Base-by-base conservation (phyloP, 1,139 yeast genomes). In the Scheffersomyces illinoinensis region DNA sequence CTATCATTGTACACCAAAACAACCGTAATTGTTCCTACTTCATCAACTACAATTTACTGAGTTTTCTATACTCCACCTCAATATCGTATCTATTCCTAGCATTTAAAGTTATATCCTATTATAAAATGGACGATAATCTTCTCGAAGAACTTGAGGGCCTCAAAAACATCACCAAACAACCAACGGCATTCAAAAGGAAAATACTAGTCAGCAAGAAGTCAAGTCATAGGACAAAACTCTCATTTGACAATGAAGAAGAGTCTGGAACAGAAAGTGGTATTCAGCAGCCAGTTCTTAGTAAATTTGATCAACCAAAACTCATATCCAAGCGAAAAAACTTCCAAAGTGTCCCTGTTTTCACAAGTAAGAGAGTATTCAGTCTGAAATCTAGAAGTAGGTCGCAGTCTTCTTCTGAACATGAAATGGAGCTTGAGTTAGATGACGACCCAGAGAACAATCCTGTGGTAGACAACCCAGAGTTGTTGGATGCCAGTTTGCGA, bases 371-470 rank as follows among this genome's bases (percentile, higher is more conserved):
- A 48, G 17, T 26, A 48, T 17, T 19, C 21, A 3, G 33, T 24
- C 33, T 33, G 43, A 10, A 33, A 33, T 33, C 43, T 12, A 5
- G 17, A 33, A 33, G 7, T 7, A 12, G 4, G 43, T 33, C 14
- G 5, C 43, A 33, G 12, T 33, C 43, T 12, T 14, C 43, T 12
- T 33, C 43, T 33, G 17, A 24, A 24, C 33, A 14, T 48, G 51
- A 48, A 20, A 20, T 18, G 18, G 51, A 53, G 20, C 48, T 60
- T 12, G 64, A 57, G 17, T 51, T 58, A 1, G 68, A 65, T 26
- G 61, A 62, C 3, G 69, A 69, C 49, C 69, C 69, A 0, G 73
- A 70, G 43, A 61, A 67, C 52, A 60, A 58, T 48, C 73, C 74
- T 0, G 64, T 66, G 1, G 63, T 71, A 19, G 73, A 64, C 23